Evolutionary conservation across 2,329 filamentous ascomycete genomes (phyloP).

Genomic region (Aspergillus brunneoviolaceus): DNA sequence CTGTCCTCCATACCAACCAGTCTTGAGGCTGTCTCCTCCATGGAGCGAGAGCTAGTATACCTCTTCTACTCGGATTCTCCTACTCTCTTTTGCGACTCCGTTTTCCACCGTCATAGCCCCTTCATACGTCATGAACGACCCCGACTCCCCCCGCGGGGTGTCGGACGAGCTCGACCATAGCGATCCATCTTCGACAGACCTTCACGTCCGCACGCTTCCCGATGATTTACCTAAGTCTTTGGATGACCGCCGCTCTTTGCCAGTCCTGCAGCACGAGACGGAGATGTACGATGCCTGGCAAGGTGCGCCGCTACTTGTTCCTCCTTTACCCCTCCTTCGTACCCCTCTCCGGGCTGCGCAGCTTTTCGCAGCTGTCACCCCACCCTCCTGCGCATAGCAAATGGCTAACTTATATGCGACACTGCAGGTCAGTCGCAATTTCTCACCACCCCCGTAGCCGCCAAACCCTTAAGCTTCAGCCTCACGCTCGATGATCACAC

Average conservation of each 20-base stretch:
- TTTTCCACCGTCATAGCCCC: slow-evolving; percentile 14
- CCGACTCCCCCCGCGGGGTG: slow-evolving; percentile 32
- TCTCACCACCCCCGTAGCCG: slow-evolving; percentile 78
- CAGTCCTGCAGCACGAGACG: slow-evolving; percentile 73
- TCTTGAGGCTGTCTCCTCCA: slow-evolving; percentile 15
- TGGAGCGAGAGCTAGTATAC: slow-evolving; percentile 24
- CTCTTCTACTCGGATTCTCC: background rate
- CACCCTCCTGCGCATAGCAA: background rate
- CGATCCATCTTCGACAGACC: slow-evolving; percentile 21
- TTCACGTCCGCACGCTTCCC: slow-evolving; percentile 56
- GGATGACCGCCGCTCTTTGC: slow-evolving; percentile 75
- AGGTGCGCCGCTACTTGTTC: slow-evolving; percentile 56
- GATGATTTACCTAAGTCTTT: slow-evolving; percentile 86
- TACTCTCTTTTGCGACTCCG: slow-evolving; percentile 1
- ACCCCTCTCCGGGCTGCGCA: slow-evolving; percentile 5
- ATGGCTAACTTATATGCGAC: slow-evolving; percentile 7
- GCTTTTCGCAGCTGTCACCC: background rate
- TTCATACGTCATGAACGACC: slow-evolving; percentile 35
- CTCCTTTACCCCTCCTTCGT: slow-evolving; percentile 1
- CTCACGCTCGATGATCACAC: slow-evolving; percentile 76
- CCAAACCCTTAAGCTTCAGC: slow-evolving; percentile 82
- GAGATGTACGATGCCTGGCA: slow-evolving; percentile 99
- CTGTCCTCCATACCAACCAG: slow-evolving; percentile 7
- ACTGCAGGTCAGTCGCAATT: slow-evolving; percentile 86
- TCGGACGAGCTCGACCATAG: slow-evolving; percentile 29